phyloP scores from a whole-genome alignment of 2,329 filamentous ascomycete species.

The Aspergillus spinulosporus region DNA sequence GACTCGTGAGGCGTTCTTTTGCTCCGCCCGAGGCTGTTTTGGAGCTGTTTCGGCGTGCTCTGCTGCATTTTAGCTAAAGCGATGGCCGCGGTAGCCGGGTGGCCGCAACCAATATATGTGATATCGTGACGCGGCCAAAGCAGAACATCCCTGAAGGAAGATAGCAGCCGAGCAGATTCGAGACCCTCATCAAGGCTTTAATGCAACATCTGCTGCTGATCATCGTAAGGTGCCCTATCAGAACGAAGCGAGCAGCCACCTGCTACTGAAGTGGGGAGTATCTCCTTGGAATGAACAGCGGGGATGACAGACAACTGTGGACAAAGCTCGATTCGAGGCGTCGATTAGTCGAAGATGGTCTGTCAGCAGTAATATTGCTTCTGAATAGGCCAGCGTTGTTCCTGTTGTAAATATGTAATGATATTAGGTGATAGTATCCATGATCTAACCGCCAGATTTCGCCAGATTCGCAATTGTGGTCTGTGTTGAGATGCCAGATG shows the following conservation, averaged over 20 bases:
- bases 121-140: slow-evolving; percentile 2
- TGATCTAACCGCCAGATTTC: slow-evolving; percentile 1
- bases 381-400: neutral
- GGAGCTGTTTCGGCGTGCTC: neutral
- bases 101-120: neutral
- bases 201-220: slow-evolving; percentile 23
- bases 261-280: slow-evolving; percentile 17
- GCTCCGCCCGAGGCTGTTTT: slow-evolving; percentile 1
- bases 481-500: slow-evolving; percentile 9
- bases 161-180: neutral
- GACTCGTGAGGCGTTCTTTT: neutral
- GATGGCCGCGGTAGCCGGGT: neutral
- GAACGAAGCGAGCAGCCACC: slow-evolving; percentile 14
- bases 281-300: neutral
- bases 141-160: neutral
- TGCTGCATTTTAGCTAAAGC: neutral
- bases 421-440: slow-evolving; percentile 3
- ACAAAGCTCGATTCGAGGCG: neutral
- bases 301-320: slow-evolving; percentile 3
- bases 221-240: slow-evolving; percentile 25
- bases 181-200: slow-evolving; percentile 4
- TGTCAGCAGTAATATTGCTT: neutral
- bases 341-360: too few species aligned
- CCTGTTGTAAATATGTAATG: neutral
- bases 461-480: slow-evolving; percentile 2